Evolutionary conservation across 1,284 basidiomycete genomes (phyloP).

Genomic region (Trametes polyzona): DNA sequence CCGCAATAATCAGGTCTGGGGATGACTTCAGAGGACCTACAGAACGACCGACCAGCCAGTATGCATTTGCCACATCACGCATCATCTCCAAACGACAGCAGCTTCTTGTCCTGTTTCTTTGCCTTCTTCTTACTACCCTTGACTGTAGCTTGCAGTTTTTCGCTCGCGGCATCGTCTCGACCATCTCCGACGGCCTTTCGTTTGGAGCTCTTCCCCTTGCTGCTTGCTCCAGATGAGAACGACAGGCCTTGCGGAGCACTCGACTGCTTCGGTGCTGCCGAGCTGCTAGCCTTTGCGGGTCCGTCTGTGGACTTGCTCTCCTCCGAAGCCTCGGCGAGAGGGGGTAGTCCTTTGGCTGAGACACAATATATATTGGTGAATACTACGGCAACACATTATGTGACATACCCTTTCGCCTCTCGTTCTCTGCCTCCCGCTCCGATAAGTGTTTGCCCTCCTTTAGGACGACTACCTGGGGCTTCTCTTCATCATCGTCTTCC

Average conservation of each 20-base stretch:
- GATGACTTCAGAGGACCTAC: too few species aligned
- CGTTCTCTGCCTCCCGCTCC: conserved; percentile 75
- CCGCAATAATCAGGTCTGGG: too few species aligned
- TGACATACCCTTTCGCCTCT: conserved; percentile 69
- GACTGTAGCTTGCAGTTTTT: conserved; percentile 24
- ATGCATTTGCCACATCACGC: conserved; percentile 1
- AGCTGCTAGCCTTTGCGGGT: conserved; percentile 12
- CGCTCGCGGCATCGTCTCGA: conserved; percentile 30
- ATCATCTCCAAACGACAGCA: conserved; percentile 63
- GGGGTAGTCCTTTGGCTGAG: conserved; percentile 52
- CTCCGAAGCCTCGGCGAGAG: conserved; percentile 40
- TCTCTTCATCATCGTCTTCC: conserved; percentile 80
- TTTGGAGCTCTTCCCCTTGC: conserved; percentile 40
- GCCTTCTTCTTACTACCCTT: conserved; percentile 49
- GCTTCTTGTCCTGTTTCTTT: conserved; percentile 52
- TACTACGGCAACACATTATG: not conserved
- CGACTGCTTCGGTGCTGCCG: conserved; percentile 13
- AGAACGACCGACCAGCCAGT: too few species aligned
- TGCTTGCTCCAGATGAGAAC: conserved; percentile 44
- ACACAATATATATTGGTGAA: not conserved
- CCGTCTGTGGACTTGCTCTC: conserved; percentile 11
- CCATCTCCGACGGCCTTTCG: conserved; percentile 45
- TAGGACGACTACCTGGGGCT: conserved; percentile 84
- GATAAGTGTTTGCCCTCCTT: conserved; percentile 84
- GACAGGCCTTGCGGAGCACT: conserved; percentile 37